Evolutionary conservation across 75 land plant genomes (phyloP).

Genomic region (Pinus taeda): DNA sequence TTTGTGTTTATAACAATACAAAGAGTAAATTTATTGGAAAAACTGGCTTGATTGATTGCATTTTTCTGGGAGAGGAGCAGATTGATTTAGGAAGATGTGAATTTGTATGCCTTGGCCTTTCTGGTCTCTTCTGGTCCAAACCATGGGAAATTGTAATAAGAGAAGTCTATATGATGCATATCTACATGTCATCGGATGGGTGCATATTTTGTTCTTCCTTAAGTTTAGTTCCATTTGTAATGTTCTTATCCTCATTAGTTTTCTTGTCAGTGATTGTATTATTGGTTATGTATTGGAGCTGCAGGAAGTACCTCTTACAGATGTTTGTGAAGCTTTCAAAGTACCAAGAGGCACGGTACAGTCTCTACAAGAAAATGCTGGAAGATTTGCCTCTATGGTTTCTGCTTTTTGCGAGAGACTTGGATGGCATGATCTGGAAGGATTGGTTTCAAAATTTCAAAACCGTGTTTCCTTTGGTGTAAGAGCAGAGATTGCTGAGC

Average conservation of each 20-base stretch:
- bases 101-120: no score
- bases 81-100: no score
- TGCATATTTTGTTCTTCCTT: not conserved
- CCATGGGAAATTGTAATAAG: no score
- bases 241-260: not conserved
- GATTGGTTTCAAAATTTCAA: conserved; percentile 94
- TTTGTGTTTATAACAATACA: no score
- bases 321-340: conserved; percentile 89
- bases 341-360: conserved; percentile 99
- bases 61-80: no score
- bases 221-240: not conserved
- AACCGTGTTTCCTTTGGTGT: conserved; percentile 99
- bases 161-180: no score
- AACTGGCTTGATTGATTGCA: no score
- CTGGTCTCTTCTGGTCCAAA: no score
- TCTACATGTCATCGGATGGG: no score
- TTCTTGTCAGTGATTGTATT: not conserved
- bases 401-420: conserved; percentile 94
- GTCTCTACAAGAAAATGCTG: conserved; percentile 94
- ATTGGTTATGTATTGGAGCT: not conserved
- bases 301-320: conserved; percentile 84
- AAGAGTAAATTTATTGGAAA: no score
- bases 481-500: conserved; percentile 94
- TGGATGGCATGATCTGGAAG: conserved; percentile 95
- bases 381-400: conserved; percentile 97